Evolutionary conservation across 148 eudicot species (phyloP).

Genomic region (Rhododendron ferrugineum): DNA sequence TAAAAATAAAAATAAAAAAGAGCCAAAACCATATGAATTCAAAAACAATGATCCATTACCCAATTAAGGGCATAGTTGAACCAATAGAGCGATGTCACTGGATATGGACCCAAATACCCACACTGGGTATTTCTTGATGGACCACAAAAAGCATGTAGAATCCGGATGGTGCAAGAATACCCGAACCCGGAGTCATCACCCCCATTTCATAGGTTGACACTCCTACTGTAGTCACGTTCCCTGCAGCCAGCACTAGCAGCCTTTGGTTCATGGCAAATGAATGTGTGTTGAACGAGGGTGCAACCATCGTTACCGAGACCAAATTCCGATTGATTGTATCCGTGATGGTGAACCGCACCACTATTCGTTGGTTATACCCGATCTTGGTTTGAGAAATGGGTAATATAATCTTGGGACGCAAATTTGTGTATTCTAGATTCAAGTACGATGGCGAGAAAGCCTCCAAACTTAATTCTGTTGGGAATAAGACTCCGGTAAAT

Average conservation of each 20-base stretch:
- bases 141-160: slow-evolving; percentile 57
- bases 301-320: slow-evolving; percentile 46
- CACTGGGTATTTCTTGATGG: slow-evolving; percentile 49
- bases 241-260: slow-evolving; percentile 30
- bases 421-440: slow-evolving; percentile 6
- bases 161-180: slow-evolving; percentile 46
- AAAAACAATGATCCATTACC: background rate
- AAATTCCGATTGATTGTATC: slow-evolving; percentile 15
- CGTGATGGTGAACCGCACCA: slow-evolving; percentile 21
- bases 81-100: slow-evolving; percentile 9
- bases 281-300: slow-evolving; percentile 68
- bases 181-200: slow-evolving; percentile 28
- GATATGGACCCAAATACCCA: slow-evolving; percentile 64
- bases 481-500: slow-evolving; percentile 48
- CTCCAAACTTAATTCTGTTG: slow-evolving; percentile 62
- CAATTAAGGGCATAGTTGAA: background rate
- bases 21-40: background rate
- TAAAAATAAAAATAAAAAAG: background rate
- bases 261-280: slow-evolving; percentile 69
- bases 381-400: slow-evolving; percentile 26
- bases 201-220: slow-evolving; percentile 13
- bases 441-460: slow-evolving; percentile 60
- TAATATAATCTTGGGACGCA: slow-evolving; percentile 36
- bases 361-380: slow-evolving; percentile 20
- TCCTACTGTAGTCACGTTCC: background rate